Base-by-base conservation (phyloP, 441 rosid species). In the Gossypium trilobum region DNA sequence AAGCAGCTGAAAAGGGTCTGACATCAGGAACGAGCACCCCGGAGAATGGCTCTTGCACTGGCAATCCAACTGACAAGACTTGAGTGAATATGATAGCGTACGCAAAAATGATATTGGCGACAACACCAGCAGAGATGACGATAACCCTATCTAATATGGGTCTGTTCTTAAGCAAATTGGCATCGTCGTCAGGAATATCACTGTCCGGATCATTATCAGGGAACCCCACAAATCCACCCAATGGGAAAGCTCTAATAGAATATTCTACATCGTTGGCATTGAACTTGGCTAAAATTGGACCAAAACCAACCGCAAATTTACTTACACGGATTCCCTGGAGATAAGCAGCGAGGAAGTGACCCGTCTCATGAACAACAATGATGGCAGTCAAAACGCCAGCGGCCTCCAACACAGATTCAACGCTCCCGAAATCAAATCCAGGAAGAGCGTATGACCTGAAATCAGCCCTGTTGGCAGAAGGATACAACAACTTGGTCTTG, bases 221-320 rank as follows among this genome's bases (percentile, higher is more conserved):
- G 79, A 91, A 94, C 36, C 95, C 98, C 36, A 91, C 98, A 79
- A 91, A 94, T 8, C 98, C 98, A 61, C 98, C 98, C 63, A 94
- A 75, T 7, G 97, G 98, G 71, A 94, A 88, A 59, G 97, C 98
- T 66, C 97, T 88, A 70, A 94, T 55, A 22, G 98, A 94, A 77
- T 90, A 94, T 74, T 94, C 98, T 3, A 94, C 96, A 68, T 90
- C 90, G 8, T 87, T 90, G 60, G 95, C 86, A 65, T 85, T 88
- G 74, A 94, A 90, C 66, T 90, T 94, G 33, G 96, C 96, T 70
- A 94, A 79, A 75, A 90, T 77, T 23, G 98, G 98, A 87, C 98
- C 98, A 73, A 94, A 94, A 73, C 97, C 98, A 62, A 94, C 87
- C 0, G 98, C 86, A 78, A 94, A 94, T 76, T 94, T 90, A 85